phyloP scores from a whole-genome alignment of 768 basidiomycete genomes.

The Rhizopogon salebrosus region DNA sequence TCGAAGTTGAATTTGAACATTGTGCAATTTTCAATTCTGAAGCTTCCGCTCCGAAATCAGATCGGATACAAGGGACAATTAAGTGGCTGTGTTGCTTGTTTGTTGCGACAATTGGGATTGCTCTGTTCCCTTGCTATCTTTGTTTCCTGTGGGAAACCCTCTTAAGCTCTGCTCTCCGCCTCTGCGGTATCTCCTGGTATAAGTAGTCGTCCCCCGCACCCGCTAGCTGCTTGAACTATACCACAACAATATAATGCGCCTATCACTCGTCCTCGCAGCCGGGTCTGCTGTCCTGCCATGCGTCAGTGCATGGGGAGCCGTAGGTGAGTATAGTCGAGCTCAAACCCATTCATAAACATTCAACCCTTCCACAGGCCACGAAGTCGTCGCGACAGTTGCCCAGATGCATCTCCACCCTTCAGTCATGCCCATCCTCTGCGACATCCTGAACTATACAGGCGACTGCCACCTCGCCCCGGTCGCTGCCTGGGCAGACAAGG shows the following conservation, averaged over 20 bases:
- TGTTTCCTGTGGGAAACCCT: too few relatives aligned
- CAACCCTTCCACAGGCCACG: constrained; percentile 56
- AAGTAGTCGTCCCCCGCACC: background rate
- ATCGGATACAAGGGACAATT: background rate
- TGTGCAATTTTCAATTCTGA: constrained; percentile 34
- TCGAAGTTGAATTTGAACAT: constrained; percentile 53
- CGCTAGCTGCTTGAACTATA: background rate
- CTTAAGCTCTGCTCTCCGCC: background rate
- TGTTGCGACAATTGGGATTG: too few relatives aligned
- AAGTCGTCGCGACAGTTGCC: constrained; percentile 91
- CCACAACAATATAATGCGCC: constrained; percentile 20
- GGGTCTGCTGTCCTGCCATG: constrained; percentile 19
- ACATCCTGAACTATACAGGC: constrained; percentile 52
- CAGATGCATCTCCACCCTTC: constrained; percentile 83
- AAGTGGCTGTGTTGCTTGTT: background rate
- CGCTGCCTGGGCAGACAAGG: constrained; percentile 84
- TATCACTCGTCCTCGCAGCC: constrained; percentile 10
- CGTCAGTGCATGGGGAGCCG: constrained; percentile 35
- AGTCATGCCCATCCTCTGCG: constrained; percentile 60
- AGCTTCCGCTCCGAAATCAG: constrained; percentile 8
- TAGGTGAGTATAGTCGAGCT: constrained; percentile 20
- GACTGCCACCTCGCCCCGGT: constrained; percentile 79
- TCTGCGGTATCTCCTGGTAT: background rate
- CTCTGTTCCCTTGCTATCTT: too few relatives aligned
- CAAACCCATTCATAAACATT: background rate